Base-by-base conservation (phyloP, 1,139 yeast genomes). In the Petasospora rhodanensis region DNA sequence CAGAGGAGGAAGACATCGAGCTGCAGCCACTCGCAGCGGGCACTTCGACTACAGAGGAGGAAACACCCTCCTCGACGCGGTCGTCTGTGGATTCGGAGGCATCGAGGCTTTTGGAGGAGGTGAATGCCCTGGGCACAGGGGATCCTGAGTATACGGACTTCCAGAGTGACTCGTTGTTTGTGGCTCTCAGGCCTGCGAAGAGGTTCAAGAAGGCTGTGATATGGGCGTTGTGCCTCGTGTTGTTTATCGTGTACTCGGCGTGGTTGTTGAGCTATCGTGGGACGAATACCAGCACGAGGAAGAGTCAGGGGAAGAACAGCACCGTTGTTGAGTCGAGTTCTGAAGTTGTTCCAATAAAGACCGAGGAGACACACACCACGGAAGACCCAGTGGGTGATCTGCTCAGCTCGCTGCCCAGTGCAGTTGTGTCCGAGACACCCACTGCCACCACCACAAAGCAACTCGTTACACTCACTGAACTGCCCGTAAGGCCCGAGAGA, bases 241-340 rank as follows among this genome's bases (percentile, higher is more conserved):
- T 31, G 7, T 6, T 31, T 7, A 24, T 40, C 9, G 11, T 33
- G 6, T 40, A 40, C 24, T 32, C 43, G 1, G 40, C 30, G 5
- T 25, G 29, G 36, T 23, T 40, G 19, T 26, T 40, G 23, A 40
- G 43, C 22, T 40, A 40, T 18, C 28, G 41, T n/a, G 28, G 38
- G 6, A 6, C 4, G 9, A 24, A 28, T 14, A 6, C 17, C 12
- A 9, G 20, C 12, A 22, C 29, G 23, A 15, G 21, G 15, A 19
- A 11, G 3, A 12, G 8, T 5, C 16, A 23, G 16, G 11, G 19
- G 7, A 20, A 17, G 15, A 15, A 15, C 26, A 6, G n/a, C 16
- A 8, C 18, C 18, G 4, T 10, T 14, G 14, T 15, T 18, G 7
- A 7, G 8, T 18, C 19, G 8, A 18, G 19, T 18, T 7, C 11